These are phyloP conservation scores for Salvia sclarea DNA, from an alignment of 305 asterid genomes.

Conservation along the genomic window DNA sequence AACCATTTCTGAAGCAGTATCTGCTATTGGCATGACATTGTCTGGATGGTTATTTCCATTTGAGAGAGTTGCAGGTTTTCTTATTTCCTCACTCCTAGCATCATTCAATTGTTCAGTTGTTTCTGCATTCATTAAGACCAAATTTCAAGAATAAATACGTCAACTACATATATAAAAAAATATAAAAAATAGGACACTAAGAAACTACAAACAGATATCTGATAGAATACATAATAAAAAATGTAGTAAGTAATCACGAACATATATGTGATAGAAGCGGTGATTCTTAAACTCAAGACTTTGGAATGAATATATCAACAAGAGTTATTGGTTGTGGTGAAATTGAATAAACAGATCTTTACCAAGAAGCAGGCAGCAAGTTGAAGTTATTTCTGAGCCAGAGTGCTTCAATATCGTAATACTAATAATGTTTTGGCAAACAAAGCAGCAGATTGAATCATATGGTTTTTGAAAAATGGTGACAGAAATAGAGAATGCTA, in stretches of 20 bases:
- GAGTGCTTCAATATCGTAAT: not conserved
- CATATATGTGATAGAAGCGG: constrained; percentile 1
- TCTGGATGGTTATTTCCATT: constrained; percentile 36
- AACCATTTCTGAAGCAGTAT: constrained; percentile 31
- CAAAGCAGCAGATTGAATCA: not conserved
- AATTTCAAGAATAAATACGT: constrained; percentile 17
- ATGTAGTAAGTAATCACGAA: too few species aligned
- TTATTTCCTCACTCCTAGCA: constrained; percentile 28
- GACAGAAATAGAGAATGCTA: not conserved
- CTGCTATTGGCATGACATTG: constrained; percentile 22
- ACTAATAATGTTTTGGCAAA: not conserved
- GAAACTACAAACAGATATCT: too few species aligned
- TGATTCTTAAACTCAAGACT: not conserved
- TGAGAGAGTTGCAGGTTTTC: constrained; percentile 29
- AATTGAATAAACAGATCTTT: not conserved
- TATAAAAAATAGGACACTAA: not conserved
- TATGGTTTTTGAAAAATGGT: not conserved
- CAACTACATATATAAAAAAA: too few species aligned
- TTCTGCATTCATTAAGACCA: constrained; percentile 36
- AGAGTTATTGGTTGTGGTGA: not conserved
- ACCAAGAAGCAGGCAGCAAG: not conserved
- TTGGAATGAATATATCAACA: not conserved
- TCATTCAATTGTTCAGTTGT: constrained; percentile 29
- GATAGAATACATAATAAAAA: too few species aligned
- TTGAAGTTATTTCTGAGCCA: constrained; percentile 11